These are phyloP conservation scores for Vickermania spadyakhi DNA, from an alignment of 208 protist genomes.

Conservation along the genomic window DNA sequence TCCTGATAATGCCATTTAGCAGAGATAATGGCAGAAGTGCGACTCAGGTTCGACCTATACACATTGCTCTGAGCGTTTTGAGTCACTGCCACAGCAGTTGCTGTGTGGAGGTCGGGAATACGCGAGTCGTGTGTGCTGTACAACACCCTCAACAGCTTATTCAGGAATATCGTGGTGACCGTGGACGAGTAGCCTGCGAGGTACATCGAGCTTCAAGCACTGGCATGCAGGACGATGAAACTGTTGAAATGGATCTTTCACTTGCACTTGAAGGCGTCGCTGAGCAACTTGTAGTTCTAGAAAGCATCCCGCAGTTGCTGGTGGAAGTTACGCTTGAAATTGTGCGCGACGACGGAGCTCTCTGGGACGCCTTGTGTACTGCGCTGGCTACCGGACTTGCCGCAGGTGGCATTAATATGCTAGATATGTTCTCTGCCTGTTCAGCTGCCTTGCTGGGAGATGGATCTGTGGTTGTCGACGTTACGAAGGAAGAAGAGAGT, in stretches of 20 bases:
- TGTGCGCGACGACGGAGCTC: conserved; percentile 36
- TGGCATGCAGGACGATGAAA: conserved; percentile 2
- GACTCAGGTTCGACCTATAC: conserved; percentile 51
- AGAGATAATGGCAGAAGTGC: no score
- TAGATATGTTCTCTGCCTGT: conserved; percentile 62
- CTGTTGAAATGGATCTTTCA: conserved; percentile 38
- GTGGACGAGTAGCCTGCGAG: conserved; percentile 53
- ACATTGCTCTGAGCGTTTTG: conserved; percentile 60
- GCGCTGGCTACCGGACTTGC: conserved; percentile 57
- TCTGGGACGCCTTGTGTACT: conserved; percentile 65
- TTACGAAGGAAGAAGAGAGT: conserved; percentile 29
- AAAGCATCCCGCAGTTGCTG: conserved; percentile 67
- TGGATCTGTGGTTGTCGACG: conserved; percentile 47
- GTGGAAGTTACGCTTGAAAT: conserved; percentile 71
- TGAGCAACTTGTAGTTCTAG: conserved; percentile 63
- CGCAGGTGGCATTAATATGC: conserved; percentile 52
- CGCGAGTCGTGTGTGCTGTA: conserved; percentile 73
- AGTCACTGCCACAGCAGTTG: conserved; percentile 73
- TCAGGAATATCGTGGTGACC: conserved; percentile 71
- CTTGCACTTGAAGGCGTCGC: conserved; percentile 69
- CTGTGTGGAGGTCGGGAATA: conserved; percentile 69
- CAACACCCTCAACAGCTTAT: conserved; percentile 77
- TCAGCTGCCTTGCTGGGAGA: conserved; percentile 39
- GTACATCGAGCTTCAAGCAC: conserved; percentile 29
- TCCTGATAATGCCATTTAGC: no score